Base-by-base conservation (phyloP, 2,329 filamentous ascomycete genomes). In the Akanthomyces dipterigenus region DNA sequence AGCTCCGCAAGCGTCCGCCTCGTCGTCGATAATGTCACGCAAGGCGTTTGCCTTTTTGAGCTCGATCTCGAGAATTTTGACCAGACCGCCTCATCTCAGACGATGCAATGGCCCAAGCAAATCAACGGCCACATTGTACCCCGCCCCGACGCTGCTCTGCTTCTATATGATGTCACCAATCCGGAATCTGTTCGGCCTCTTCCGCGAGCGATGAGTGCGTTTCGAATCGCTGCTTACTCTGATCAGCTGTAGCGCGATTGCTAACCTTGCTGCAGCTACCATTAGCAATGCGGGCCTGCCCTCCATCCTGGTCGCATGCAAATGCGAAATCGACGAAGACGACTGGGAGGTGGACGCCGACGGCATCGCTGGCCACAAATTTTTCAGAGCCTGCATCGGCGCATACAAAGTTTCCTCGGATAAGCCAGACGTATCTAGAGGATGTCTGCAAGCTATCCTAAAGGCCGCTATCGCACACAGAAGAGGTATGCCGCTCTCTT, bases 111-210 rank as follows among this genome's bases (percentile, higher is more conserved):
- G 86, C 86, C 85, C 14, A 86, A 84, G 67, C 83, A 87, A 69
- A 82, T 87, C 67, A 82, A 88, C 70, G 89, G 90, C 63, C 81
- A 87, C 65, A 83, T 87, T 64, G 81, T 90, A 63, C 90, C 91
- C 55, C 83, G 82, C 45, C 83, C 96, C 69, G 90, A 98, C 69
- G 93, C 90, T 22, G 91, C 90, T 50, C 77, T 97, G 67, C 84
- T 93, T 62, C 78, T 98, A 54, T 96, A 96, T 79, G 91, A 97
- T 80, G 89, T 96, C 49, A 90, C 87, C 73, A 88, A 90, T 71
- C 82, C 85, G 67, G 85, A 87, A 63, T 93, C 88, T 71, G 85
- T 96, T 67, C 81, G 82, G 63, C 85, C 89, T 63, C 80, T 96
- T 60, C 88, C 90, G 45, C 84, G 88, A 67, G 86, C 90, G 64